Percentiles rank a stretch among this genome's conserved stretches.
These are phyloP conservation scores for Ceratobasidium sp. DNA, from an alignment of 1,284 basidiomycete genomes.

Conservation along the genomic window DNA sequence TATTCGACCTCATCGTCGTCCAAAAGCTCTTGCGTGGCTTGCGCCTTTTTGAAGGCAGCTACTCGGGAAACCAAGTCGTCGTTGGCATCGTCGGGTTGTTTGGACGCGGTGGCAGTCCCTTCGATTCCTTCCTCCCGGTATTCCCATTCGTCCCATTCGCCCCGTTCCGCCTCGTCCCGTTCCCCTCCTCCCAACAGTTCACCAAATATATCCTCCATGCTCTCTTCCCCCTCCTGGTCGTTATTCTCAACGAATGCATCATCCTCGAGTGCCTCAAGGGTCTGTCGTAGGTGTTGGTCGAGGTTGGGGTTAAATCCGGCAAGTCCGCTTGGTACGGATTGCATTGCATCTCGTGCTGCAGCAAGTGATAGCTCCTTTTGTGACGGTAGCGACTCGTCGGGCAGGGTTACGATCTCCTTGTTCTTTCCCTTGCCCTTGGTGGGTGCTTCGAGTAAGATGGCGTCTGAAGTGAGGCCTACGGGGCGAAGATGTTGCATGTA, in stretches of 20 bases:
- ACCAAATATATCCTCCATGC: slow-evolving; percentile 63
- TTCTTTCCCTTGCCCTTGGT: slow-evolving; percentile 50
- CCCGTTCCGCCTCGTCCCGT: slow-evolving; percentile 50
- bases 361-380: slow-evolving; percentile 67
- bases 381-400: slow-evolving; percentile 76
- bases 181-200: slow-evolving; percentile 79
- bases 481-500: slow-evolving; percentile 96
- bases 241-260: slow-evolving; percentile 88
- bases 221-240: slow-evolving; percentile 59
- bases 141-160: slow-evolving; percentile 48
- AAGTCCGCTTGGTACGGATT: slow-evolving; percentile 80
- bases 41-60: slow-evolving; percentile 46
- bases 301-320: slow-evolving; percentile 94
- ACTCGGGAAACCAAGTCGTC: slow-evolving; percentile 46
- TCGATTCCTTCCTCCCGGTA: slow-evolving; percentile 50
- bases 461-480: slow-evolving; percentile 75
- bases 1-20: slow-evolving; percentile 65
- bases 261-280: slow-evolving; percentile 93
- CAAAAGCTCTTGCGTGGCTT: slow-evolving; percentile 38
- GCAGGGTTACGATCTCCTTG: slow-evolving; percentile 49
- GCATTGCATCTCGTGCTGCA: slow-evolving; percentile 43
- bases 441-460: slow-evolving; percentile 76
- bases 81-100: slow-evolving; percentile 42
- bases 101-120: slow-evolving; percentile 38
- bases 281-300: slow-evolving; percentile 94